Conservation (phyloP, 2,329 filamentous ascomycete species). For the Hymenoscyphus salicellus region DNA sequence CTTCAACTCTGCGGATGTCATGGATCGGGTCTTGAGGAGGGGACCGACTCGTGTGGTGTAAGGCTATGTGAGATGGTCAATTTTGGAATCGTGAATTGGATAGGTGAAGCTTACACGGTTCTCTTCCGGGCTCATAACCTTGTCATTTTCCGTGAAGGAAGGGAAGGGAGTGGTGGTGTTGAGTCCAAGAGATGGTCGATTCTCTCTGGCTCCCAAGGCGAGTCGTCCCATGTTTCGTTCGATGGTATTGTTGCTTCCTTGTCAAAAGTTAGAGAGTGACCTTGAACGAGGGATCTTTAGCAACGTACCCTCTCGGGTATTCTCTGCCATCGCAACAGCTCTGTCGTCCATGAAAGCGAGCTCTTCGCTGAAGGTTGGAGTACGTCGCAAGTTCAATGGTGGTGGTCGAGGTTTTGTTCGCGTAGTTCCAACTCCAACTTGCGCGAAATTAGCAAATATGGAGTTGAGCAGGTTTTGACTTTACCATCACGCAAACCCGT, state of each 20-base stretch:
- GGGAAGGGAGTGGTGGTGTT: not conserved
- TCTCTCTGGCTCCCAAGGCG: not conserved
- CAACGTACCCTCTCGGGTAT: not conserved
- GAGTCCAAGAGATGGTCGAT: not conserved
- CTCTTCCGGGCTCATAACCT: not conserved
- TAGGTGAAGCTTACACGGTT: not conserved
- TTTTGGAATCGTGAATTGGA: not conserved
- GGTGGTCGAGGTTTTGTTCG: not conserved
- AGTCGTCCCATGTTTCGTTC: not conserved
- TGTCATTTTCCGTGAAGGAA: not conserved
- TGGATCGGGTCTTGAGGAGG: slow-evolving; percentile 8
- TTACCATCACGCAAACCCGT: not conserved
- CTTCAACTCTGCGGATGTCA: slow-evolving; percentile 9
- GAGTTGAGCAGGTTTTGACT: not conserved
- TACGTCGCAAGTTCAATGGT: not conserved
- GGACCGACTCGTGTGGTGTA: not conserved
- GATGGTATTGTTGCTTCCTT: not conserved
- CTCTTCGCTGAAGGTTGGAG: not conserved
- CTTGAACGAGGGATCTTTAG: not conserved
- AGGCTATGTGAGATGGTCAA: not conserved
- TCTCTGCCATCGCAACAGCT: not conserved
- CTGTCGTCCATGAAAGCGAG: not conserved
- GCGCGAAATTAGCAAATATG: not conserved
- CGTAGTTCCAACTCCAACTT: not conserved
- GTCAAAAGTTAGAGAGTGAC: not conserved